Evolutionary conservation across 148 eudicot genomes (phyloP), one percentile per base, ranked within the genome.

Genomic region (Chenopodium album): DNA sequence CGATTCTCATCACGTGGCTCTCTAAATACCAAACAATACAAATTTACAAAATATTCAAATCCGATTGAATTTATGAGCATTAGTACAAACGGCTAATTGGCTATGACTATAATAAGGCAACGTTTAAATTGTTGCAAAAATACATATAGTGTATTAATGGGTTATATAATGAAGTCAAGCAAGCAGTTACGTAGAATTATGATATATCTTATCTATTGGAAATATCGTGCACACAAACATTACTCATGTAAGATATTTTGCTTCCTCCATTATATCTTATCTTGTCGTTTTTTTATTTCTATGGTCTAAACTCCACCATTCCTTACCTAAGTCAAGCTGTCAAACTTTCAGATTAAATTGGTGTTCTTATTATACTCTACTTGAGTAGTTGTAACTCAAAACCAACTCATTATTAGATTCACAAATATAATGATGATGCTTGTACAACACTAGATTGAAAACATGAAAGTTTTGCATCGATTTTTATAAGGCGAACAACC

Each of bases 241-340:
- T 22, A 52, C 48, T 71, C 41, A 71, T 19, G 23, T 16, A 4
- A 62, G 11, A 20, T 71, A 19, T 16, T 32, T 70, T 70, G 74
- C 74, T 20, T 41, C 74, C 12, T 41, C 28, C 26, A 71, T 37
- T 34, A 41, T 7, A 41, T 41, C 44, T 41, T 41, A 34, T 68
- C 34, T 70, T 12, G 37, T 67, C 29, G 9, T 23, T 31, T 68
- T 17, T 31, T 68, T 19, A 7, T 19, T 71, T 71, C 50, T 71
- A 71, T 71, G 73, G 73, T n/a, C 22, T 32, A 69, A 34, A 32
- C 9, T 69, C 73, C 22, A 71, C 41, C 50, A 71, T 71, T 37
- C 26, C 9, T 19, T 71, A 1, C 13, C 11, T 22, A 32, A 11
- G 34, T 4, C 52, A 37, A 71, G 12, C 50, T 71, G 74, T 71